Conservation (phyloP, 2,329 filamentous ascomycete genomes). For the Ophiosphaerella herpotricha region DNA sequence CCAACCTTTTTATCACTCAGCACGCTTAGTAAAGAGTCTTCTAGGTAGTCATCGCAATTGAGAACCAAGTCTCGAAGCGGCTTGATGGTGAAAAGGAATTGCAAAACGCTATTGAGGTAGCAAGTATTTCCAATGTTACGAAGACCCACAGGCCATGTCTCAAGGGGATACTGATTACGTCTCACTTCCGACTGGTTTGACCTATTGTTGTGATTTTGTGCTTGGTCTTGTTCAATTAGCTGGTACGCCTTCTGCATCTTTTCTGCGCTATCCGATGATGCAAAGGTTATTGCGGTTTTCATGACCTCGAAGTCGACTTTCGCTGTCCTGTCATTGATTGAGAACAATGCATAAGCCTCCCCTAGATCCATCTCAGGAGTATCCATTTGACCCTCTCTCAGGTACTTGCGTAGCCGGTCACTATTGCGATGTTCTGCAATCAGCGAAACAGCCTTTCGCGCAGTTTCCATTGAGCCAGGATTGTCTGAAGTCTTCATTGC, state of each 20-base stretch:
- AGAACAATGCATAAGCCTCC: slow-evolving; percentile 45
- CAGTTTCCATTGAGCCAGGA: slow-evolving; percentile 55
- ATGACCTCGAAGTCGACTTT: slow-evolving; percentile 54
- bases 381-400: slow-evolving; percentile 57
- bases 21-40: slow-evolving; percentile 67
- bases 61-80: slow-evolving; percentile 81
- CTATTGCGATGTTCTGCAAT: slow-evolving; percentile 65
- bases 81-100: slow-evolving; percentile 90
- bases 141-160: slow-evolving; percentile 77
- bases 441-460: slow-evolving; percentile 60
- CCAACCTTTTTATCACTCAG: slow-evolving; percentile 74
- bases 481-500: slow-evolving; percentile 61
- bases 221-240: slow-evolving; percentile 48
- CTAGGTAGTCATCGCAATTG: slow-evolving; percentile 71
- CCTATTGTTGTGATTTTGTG: slow-evolving; percentile 24
- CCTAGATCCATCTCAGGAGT: slow-evolving; percentile 58
- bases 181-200: slow-evolving; percentile 18
- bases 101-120: slow-evolving; percentile 93
- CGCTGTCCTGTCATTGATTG: slow-evolving; percentile 57
- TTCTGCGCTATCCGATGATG: slow-evolving; percentile 52
- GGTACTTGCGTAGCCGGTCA: slow-evolving; percentile 56
- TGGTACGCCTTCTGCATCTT: slow-evolving; percentile 53
- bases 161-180: slow-evolving; percentile 38
- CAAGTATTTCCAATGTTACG: slow-evolving; percentile 97
- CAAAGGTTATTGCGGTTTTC: slow-evolving; percentile 31